Percentiles rank a stretch among this genome's conserved stretches.
Conservation (phyloP, 805 yeast genomes). For the Pachysolen tannophilus region DNA sequence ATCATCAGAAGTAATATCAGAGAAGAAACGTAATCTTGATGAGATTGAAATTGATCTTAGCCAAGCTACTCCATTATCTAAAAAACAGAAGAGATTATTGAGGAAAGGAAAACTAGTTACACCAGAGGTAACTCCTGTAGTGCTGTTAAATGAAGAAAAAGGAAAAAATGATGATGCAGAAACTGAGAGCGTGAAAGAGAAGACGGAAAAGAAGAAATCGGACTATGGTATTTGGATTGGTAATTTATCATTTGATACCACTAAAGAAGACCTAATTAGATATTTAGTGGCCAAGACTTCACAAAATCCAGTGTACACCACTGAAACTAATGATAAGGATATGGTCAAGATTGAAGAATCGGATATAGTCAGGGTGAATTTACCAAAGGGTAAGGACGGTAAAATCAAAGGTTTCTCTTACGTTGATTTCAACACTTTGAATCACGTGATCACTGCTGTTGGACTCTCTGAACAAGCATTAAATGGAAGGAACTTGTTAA, state of each 20-base stretch:
- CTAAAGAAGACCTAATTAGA: conserved; percentile 60
- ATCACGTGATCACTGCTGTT: conserved; percentile 56
- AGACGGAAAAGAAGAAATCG: conserved; percentile 27
- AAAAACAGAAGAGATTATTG: conserved; percentile 79
- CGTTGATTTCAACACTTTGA: conserved; percentile 61
- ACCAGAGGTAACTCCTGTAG: conserved; percentile 13
- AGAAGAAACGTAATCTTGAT: conserved; percentile 28
- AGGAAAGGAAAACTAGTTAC: conserved; percentile 61
- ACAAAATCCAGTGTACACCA: conserved; percentile 22
- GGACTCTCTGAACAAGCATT: conserved; percentile 62
- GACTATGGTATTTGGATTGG: conserved; percentile 91
- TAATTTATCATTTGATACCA: conserved; percentile 78
- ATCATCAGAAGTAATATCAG: no score
- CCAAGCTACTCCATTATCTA: conserved; percentile 77
- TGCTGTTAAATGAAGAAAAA: conserved; percentile 25
- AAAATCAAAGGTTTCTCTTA: conserved; percentile 86
- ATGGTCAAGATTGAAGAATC: conserved; percentile 35
- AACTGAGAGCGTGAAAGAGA: no score
- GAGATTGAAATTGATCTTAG: conserved; percentile 64
- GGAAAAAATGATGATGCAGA: conserved; percentile 14
- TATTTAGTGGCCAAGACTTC: conserved; percentile 57
- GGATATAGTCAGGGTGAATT: conserved; percentile 67
- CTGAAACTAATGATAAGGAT: conserved; percentile 17
- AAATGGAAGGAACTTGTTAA: conserved; percentile 80
- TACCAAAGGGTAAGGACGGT: conserved; percentile 64